Evolutionary conservation across 768 basidiomycete genomes (phyloP), one percentile per base, ranked within the genome.

Genomic region (Lentinula edodes): DNA sequence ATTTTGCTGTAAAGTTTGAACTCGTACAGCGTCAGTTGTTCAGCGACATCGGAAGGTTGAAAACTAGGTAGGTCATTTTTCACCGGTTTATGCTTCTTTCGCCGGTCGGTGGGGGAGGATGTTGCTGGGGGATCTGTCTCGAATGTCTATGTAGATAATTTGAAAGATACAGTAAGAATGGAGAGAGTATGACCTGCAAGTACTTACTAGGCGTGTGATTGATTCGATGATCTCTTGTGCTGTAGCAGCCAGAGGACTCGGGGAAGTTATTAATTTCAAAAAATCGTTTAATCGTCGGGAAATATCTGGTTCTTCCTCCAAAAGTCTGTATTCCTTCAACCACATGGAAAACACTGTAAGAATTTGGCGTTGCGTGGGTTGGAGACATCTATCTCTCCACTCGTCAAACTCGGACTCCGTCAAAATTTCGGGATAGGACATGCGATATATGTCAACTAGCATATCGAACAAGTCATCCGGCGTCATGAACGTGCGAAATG

Each of bases 11-110:
- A 96, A 6, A 87, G 76, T 41, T 78, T 74, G 60, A 80, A 84
- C 70, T 95, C 91, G 63, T 86, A 76, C 50, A 95, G 74, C n/a
- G 88, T 86, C 48, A 96, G 76, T 66, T 95, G 93, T 46, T 93
- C 85, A 0, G 93, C 93, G 38, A 96, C 68, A 60, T 88, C 84
- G 20, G 80, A 68, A 1, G 91, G 80, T 65, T 90, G 86, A 62
- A 90, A 77, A 65, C 84, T 82, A 12, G 84, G 69, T 16, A 95
- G 71, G 54, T 90, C 89, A 65, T 83, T 79, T 68, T 80, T 85
- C 61, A 80, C 78, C 4, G 76, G 69, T 66, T 81, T 83, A 20
- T 77, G 74, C 65, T 80, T 83, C 63, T 72, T 76, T 62, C 75
- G 77, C 65, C 71, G 23, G 70, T 73, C 18, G 71, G 70, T 50